Evolutionary conservation across 495 filamentous ascomycete species (phyloP).

Genomic region (Penicillium mononematosum): DNA sequence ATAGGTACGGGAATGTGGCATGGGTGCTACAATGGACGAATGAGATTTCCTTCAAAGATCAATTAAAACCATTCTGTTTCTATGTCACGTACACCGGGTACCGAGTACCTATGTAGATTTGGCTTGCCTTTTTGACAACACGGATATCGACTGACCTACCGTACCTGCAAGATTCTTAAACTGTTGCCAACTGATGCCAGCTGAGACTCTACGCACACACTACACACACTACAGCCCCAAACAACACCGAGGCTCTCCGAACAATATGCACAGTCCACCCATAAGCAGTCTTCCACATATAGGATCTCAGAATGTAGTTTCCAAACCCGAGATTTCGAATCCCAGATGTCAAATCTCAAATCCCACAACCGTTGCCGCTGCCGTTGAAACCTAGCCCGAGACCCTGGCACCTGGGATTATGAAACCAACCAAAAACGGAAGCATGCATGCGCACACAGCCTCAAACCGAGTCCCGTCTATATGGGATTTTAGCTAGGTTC

Average conservation of each 20-base stretch:
- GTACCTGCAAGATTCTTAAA: background rate
- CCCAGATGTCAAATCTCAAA: background rate
- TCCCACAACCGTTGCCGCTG: background rate
- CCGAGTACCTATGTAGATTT: background rate
- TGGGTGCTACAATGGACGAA: background rate
- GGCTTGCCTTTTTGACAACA: background rate
- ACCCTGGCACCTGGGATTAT: slow-evolving; percentile 3
- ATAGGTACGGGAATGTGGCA: slow-evolving; percentile 7
- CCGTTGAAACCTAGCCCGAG: background rate
- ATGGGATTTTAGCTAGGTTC: background rate
- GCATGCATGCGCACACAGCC: background rate
- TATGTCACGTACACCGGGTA: background rate
- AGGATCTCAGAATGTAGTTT: background rate
- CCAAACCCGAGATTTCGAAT: background rate
- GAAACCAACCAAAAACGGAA: background rate
- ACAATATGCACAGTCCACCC: background rate
- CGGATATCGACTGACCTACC: background rate
- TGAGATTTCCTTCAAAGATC: background rate
- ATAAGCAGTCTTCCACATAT: background rate
- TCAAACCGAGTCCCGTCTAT: background rate
- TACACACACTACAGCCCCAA: background rate
- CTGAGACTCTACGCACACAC: background rate
- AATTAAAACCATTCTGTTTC: background rate
- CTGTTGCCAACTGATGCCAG: background rate
- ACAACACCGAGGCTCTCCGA: background rate